These are phyloP conservation scores for Bimuria novae-zelandiae DNA, from an alignment of 2,329 filamentous ascomycete species.

Conservation along the genomic window DNA sequence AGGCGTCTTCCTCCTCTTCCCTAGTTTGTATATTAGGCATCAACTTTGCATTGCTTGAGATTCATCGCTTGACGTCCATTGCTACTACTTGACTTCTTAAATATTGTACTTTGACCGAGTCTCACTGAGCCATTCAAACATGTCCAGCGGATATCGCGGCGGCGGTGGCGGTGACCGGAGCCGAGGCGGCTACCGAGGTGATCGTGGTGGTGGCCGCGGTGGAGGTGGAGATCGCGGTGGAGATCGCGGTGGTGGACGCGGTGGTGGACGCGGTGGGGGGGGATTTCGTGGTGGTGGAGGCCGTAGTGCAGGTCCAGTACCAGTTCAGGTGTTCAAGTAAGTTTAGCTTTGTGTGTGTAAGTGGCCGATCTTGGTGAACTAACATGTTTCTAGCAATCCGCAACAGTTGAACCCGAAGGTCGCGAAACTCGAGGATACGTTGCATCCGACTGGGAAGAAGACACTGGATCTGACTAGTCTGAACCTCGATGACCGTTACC, in stretches of 20 bases:
- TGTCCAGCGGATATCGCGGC: not conserved
- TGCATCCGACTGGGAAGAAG: conserved; percentile 18
- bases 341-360: not conserved
- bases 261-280: conserved; percentile 8
- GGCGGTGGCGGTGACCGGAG: not conserved
- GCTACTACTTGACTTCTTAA: not conserved
- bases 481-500: conserved; percentile 13
- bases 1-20: not conserved
- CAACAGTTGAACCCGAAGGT: conserved; percentile 12
- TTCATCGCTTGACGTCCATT: not conserved
- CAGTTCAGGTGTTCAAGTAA: conserved; percentile 14
- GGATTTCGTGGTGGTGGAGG: conserved; percentile 7
- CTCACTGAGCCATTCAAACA: conserved; percentile 4
- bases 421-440: conserved; percentile 14
- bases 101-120: not conserved
- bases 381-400: conserved; percentile 13
- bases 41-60: not conserved
- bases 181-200: not conserved
- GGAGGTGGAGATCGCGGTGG: conserved; percentile 13
- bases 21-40: not conserved
- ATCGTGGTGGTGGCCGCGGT: conserved; percentile 7
- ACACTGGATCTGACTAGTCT: conserved; percentile 12
- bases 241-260: conserved; percentile 9
- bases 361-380: not conserved
- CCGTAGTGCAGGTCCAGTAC: conserved; percentile 8